Percentiles rank a stretch among this genome's conserved stretches.
These are phyloP conservation scores for Mollisiaceae sp. DNA, from an alignment of 2,329 filamentous ascomycete genomes.

Conservation along the genomic window DNA sequence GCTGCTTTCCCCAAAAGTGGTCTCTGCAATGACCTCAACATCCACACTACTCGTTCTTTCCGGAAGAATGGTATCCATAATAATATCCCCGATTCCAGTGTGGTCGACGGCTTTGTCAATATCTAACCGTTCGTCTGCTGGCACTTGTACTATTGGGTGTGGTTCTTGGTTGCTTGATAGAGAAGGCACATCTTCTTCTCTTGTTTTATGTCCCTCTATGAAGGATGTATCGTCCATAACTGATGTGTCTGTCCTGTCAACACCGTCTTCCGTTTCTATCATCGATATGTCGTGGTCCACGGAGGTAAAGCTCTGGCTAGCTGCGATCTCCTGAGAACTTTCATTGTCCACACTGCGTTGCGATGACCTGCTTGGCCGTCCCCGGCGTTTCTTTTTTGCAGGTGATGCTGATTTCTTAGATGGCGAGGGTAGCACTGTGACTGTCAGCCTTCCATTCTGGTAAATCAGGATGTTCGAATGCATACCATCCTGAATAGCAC, in stretches of 20 bases:
- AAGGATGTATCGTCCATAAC: neutral
- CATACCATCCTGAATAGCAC: constrained; percentile 24
- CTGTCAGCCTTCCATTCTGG: neutral
- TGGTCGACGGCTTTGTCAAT: constrained; percentile 4
- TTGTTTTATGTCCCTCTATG: neutral
- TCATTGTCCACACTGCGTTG: constrained; percentile 12
- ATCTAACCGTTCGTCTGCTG: neutral
- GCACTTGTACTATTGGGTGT: neutral
- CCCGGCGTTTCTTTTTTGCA: constrained; percentile 26
- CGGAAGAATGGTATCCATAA: constrained; percentile 3
- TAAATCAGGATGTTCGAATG: neutral
- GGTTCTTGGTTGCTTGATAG: neutral
- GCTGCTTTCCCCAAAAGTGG: constrained; percentile 21
- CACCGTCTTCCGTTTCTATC: constrained; percentile 12
- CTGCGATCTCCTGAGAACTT: constrained; percentile 1
- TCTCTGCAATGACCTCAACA: constrained; percentile 23
- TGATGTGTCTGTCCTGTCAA: neutral
- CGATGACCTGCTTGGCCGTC: constrained; percentile 20
- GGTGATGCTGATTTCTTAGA: constrained; percentile 20
- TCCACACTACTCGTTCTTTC: constrained; percentile 8
- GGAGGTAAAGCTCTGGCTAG: constrained; percentile 20
- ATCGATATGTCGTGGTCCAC: constrained; percentile 26
- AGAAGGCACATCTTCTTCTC: neutral
- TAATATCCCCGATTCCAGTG: neutral
- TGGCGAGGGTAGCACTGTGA: constrained; percentile 12